Conservation (phyloP, 2,329 filamentous ascomycete species). For the Aspergillus glaucus region DNA sequence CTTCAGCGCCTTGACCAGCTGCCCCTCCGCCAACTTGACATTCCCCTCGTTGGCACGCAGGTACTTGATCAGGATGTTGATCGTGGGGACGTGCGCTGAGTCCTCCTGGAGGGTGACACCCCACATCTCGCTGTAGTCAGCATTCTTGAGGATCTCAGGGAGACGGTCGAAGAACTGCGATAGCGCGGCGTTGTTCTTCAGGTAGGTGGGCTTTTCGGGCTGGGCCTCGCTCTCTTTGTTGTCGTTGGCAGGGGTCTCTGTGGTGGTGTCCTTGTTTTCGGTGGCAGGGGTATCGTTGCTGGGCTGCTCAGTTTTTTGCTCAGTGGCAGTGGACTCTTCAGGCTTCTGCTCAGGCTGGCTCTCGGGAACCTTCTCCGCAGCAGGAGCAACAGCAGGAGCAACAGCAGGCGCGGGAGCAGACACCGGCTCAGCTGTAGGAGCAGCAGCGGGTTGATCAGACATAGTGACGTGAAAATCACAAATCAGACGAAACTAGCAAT, state of each 20-base stretch:
- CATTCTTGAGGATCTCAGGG: slow-evolving; percentile 50
- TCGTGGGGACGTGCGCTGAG: slow-evolving; percentile 60
- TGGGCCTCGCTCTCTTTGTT: background rate
- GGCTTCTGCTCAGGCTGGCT: slow-evolving; percentile 7
- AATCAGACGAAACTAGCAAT: background rate
- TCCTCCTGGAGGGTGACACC: slow-evolving; percentile 60
- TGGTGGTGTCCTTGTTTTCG: slow-evolving; percentile 2
- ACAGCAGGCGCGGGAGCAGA: slow-evolving; percentile 8
- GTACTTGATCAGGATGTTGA: slow-evolving; percentile 86
- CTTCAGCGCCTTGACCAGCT: slow-evolving; percentile 70
- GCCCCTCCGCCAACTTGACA: slow-evolving; percentile 64
- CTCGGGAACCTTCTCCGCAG: slow-evolving; percentile 1
- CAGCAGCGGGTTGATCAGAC: slow-evolving; percentile 13
- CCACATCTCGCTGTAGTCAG: slow-evolving; percentile 74
- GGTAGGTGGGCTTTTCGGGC: slow-evolving; percentile 26
- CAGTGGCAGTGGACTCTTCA: slow-evolving; percentile 8
- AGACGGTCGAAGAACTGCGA: slow-evolving; percentile 54
- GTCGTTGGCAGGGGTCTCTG: slow-evolving; percentile 3
- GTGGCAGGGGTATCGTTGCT: slow-evolving; percentile 4
- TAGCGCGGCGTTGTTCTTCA: slow-evolving; percentile 40
- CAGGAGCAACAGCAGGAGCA: slow-evolving; percentile 3
- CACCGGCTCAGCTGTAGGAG: too few species aligned
- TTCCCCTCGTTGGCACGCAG: slow-evolving; percentile 82
- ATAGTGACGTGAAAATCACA: slow-evolving; percentile 7
- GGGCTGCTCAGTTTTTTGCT: background rate